Conservation (phyloP, 345 rosid genomes). For the Euphorbia pulcherrima region DNA sequence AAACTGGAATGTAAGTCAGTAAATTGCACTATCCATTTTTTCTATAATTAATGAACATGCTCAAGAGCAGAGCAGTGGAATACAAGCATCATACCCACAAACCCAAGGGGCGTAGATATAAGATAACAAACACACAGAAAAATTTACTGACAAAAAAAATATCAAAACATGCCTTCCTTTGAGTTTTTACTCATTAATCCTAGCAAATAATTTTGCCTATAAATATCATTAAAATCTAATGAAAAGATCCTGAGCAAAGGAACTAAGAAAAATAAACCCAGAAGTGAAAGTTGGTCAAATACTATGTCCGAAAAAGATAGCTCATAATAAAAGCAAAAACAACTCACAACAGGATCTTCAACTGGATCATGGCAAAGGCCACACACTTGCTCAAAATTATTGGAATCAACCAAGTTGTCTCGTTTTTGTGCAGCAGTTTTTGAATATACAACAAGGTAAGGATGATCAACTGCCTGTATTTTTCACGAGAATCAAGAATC, state of each 20-base stretch:
- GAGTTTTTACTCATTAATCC: background rate
- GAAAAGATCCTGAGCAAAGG: background rate
- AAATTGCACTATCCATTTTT: background rate
- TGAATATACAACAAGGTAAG: slow-evolving; percentile 87
- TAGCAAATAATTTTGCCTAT: background rate
- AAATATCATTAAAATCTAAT: background rate
- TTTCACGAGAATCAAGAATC: slow-evolving; percentile 26
- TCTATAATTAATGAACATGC: background rate
- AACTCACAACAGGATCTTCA: slow-evolving; percentile 74
- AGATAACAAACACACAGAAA: background rate
- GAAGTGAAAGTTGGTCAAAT: background rate
- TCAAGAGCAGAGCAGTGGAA: background rate
- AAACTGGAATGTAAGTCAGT: background rate
- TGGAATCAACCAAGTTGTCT: slow-evolving; percentile 30
- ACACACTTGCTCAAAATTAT: slow-evolving; percentile 51
- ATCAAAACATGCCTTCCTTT: background rate
- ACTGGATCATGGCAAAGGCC: slow-evolving; percentile 77
- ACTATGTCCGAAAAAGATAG: background rate
- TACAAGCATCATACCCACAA: background rate
- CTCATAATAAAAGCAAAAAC: slow-evolving; percentile 1
- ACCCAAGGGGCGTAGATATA: background rate
- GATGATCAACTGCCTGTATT: slow-evolving; percentile 94
- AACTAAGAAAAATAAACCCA: background rate
- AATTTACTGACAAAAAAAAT: background rate
- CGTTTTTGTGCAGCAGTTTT: slow-evolving; percentile 37